phyloP scores from a whole-genome alignment of 345 rosid genomes.

The Turnera subulata region DNA sequence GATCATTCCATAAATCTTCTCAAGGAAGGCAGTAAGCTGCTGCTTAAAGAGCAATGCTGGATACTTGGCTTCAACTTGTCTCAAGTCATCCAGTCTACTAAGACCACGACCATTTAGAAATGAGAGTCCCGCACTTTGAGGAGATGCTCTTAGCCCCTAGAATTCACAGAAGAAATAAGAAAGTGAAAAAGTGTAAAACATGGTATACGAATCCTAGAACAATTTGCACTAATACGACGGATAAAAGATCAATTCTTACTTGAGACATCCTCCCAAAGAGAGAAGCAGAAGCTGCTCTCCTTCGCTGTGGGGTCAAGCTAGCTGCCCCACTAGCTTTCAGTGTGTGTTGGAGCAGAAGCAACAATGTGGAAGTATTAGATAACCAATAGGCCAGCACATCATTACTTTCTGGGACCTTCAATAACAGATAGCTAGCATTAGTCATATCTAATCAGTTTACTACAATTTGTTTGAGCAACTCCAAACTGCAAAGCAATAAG shows the following conservation, averaged over 20 bases:
- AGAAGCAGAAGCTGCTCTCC: conserved; percentile 84
- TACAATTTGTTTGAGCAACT: conserved; percentile 8
- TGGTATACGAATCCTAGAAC: background rate
- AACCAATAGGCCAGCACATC: conserved; percentile 88
- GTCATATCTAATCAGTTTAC: conserved; percentile 5
- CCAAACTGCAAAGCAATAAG: conserved; percentile 5
- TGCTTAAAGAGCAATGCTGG: conserved; percentile 96
- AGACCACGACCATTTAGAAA: conserved; percentile 67
- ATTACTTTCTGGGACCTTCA: conserved; percentile 82
- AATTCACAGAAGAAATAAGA: conserved; percentile 21
- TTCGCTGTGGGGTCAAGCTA: conserved; percentile 92
- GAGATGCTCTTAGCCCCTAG: conserved; percentile 82
- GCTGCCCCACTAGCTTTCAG: conserved; percentile 98
- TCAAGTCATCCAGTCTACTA: conserved; percentile 74
- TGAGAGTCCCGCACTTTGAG: conserved; percentile 87
- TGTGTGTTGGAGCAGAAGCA: conserved; percentile 87
- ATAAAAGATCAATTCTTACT: conserved; percentile 40
- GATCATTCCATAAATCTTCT: conserved; percentile 98
- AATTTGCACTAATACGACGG: conserved; percentile 4
- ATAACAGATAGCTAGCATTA: conserved; percentile 24
- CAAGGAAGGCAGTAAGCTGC: conserved; percentile 98
- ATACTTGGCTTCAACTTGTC: conserved; percentile 96
- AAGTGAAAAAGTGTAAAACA: conserved; percentile 8
- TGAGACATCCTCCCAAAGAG: conserved; percentile 98
- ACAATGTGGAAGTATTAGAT: conserved; percentile 84